A percentile compares a stretch with the other conserved stretches of the same genome.
These are phyloP conservation scores for Phytophthora syringae DNA, from an alignment of 352 stramenopile genomes.

Conservation along the genomic window DNA sequence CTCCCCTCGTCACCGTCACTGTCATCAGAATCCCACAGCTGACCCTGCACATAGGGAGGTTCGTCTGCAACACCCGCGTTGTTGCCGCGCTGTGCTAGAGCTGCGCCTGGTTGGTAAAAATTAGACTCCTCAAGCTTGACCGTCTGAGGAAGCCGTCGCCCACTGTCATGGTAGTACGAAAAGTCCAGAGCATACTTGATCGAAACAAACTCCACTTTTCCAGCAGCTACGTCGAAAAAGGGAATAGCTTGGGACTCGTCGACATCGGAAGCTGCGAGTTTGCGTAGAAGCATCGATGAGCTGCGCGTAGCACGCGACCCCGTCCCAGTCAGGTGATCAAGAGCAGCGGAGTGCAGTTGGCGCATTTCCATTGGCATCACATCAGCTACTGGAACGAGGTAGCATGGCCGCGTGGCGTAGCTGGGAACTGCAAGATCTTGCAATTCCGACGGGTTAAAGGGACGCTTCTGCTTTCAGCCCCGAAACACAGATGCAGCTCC, in stretches of 20 bases:
- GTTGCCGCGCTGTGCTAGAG: neutral
- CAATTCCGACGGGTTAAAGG: neutral
- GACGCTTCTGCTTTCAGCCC: neutral
- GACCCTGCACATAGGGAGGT: neutral
- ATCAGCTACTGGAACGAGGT: constrained; percentile 2
- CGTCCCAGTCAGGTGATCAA: neutral
- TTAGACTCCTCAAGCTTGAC: neutral
- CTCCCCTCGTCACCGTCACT: neutral
- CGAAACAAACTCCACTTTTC: neutral
- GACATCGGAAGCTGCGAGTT: neutral
- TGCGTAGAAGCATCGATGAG: neutral
- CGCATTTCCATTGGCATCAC: constrained; percentile 16
- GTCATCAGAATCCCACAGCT: constrained; percentile 11
- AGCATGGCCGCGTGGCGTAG: constrained; percentile 12
- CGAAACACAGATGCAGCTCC: neutral
- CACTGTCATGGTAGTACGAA: neutral
- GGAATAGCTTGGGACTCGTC: constrained; percentile 4
- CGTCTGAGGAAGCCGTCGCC: neutral
- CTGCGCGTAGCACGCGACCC: neutral
- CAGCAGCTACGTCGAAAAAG: neutral
- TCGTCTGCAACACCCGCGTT: neutral
- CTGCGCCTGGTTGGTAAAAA: neutral
- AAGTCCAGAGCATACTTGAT: constrained; percentile 19
- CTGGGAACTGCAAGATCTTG: neutral
- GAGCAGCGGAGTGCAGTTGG: neutral